These are phyloP conservation scores for Keithomyces neogunnii DNA, from an alignment of 2,329 filamentous ascomycete genomes.

Conservation along the genomic window DNA sequence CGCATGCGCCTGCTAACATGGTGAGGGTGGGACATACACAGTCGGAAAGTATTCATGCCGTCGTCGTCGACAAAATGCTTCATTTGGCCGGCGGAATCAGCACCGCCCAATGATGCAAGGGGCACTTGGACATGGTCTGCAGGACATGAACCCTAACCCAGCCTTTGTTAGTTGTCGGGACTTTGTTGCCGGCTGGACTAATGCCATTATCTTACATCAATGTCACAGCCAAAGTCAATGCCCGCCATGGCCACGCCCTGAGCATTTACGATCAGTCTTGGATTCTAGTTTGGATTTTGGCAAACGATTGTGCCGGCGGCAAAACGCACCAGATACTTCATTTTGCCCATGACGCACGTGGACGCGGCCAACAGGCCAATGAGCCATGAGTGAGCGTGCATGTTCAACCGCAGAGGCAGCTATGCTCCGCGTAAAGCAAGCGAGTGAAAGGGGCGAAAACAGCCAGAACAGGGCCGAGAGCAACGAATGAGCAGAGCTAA, in stretches of 20 bases:
- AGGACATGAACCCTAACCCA: slow-evolving; percentile 29
- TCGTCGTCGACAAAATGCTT: slow-evolving; percentile 44
- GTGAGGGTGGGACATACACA: slow-evolving; percentile 27
- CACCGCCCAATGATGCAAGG: slow-evolving; percentile 20
- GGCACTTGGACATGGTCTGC: slow-evolving; percentile 25
- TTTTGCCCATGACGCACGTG: neutral
- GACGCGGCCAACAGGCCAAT: neutral
- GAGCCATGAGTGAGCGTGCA: neutral
- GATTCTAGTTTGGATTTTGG: neutral
- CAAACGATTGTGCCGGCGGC: neutral
- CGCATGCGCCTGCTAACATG: neutral
- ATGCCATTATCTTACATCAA: slow-evolving; percentile 25
- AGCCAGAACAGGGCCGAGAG: no score
- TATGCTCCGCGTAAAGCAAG: neutral
- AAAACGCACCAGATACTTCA: slow-evolving; percentile 10
- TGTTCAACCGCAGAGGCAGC: neutral
- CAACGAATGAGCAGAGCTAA: no score
- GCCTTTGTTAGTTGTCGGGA: neutral
- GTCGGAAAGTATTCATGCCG: slow-evolving; percentile 45
- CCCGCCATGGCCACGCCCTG: slow-evolving; percentile 37
- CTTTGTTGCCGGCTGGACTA: neutral
- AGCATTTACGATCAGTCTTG: no score
- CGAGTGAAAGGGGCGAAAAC: neutral
- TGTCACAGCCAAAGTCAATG: slow-evolving; percentile 39
- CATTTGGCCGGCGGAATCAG: slow-evolving; percentile 42